A percentile compares a stretch with the other conserved stretches of the same genome.
Conservation (phyloP, 2,329 filamentous ascomycete genomes). For the Aspergillus felis region DNA sequence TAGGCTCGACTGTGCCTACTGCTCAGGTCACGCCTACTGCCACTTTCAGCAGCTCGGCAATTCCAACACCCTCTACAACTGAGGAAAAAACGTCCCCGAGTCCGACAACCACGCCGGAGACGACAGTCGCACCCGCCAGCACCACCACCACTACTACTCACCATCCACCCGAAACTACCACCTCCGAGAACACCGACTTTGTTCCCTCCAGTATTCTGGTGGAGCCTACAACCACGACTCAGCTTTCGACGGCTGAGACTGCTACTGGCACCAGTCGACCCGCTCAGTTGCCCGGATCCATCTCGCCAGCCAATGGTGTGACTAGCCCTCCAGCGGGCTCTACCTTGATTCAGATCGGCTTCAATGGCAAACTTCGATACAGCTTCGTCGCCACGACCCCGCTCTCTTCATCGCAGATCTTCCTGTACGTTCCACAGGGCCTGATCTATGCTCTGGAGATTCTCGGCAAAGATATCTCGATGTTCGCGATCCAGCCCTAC, state of each 20-base stretch:
- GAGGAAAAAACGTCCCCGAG: neutral
- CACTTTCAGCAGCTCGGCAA: conserved; percentile 16
- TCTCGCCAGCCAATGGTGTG: conserved; percentile 64
- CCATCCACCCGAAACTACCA: conserved; percentile 38
- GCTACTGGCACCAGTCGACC: conserved; percentile 48
- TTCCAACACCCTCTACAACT: conserved; percentile 18
- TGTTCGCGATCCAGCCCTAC: conserved; percentile 70
- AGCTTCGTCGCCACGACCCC: conserved; percentile 70
- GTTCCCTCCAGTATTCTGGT: conserved; percentile 26
- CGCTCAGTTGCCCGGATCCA: conserved; percentile 66
- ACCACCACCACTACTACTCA: conserved; percentile 29
- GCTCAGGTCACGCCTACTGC: conserved; percentile 6
- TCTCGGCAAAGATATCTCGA: conserved; percentile 51
- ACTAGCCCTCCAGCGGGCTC: conserved; percentile 58
- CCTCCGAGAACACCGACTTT: conserved; percentile 16
- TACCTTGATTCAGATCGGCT: conserved; percentile 77
- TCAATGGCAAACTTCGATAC: conserved; percentile 77
- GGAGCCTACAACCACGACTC: conserved; percentile 23
- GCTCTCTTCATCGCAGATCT: conserved; percentile 78
- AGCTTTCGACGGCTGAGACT: conserved; percentile 30
- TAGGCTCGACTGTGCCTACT: conserved; percentile 4
- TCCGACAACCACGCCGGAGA: conserved; percentile 13
- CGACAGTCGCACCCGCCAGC: conserved; percentile 12
- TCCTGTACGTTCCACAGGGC: conserved; percentile 69
- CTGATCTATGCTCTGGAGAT: conserved; percentile 60